Percentiles rank a stretch among this genome's conserved stretches.
Conservation (phyloP, 345 rosid genomes). For the Euphorbia pulcherrima region DNA sequence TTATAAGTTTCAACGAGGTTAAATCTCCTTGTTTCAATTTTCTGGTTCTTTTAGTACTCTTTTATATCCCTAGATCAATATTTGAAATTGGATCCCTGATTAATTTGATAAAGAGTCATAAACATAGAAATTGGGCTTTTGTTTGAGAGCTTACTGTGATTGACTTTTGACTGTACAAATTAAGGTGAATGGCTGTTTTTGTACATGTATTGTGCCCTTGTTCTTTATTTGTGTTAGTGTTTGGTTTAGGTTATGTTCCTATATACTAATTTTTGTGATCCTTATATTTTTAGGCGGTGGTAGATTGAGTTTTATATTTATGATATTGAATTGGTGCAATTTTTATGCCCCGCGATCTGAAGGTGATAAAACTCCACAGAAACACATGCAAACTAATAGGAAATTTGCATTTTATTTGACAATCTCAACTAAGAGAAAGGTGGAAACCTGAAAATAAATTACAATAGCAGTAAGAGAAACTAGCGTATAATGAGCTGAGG, state of each 20-base stretch:
- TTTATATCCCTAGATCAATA: neutral
- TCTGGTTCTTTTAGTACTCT: neutral
- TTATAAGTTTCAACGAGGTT: constrained; percentile 10
- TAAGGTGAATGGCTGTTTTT: neutral
- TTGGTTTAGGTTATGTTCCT: neutral
- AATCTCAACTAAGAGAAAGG: no score
- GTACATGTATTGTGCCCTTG: neutral
- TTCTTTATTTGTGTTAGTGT: neutral
- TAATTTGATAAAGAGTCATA: neutral
- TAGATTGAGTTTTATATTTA: neutral
- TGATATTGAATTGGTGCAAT: neutral
- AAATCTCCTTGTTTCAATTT: neutral
- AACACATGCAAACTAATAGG: no score
- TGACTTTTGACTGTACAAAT: constrained; percentile 5
- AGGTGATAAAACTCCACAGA: no score
- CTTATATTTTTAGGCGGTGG: neutral
- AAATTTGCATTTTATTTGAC: no score
- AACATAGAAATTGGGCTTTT: neutral
- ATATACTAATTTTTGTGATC: neutral
- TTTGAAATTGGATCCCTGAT: neutral
- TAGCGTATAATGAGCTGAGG: neutral
- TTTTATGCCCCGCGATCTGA: neutral
- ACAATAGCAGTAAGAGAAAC: neutral
- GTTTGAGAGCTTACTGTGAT: neutral
- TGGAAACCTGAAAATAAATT: no score